phyloP scores from a whole-genome alignment of 306 rosid species.

The Lotus japonicus region DNA sequence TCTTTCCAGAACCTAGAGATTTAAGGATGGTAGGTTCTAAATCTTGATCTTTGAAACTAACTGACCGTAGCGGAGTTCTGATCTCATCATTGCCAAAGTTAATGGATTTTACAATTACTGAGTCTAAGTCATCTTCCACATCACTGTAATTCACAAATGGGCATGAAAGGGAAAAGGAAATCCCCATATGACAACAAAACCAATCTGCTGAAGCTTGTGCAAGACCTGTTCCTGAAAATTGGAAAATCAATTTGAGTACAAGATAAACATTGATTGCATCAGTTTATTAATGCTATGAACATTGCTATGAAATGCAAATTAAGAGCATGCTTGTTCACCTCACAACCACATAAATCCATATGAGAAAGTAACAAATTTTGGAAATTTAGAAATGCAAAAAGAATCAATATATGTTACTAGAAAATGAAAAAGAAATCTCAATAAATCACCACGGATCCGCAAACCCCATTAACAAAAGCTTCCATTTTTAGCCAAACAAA shows the following conservation, averaged over 20 bases:
- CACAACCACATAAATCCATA: slow-evolving; percentile 3
- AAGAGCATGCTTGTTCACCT: background rate
- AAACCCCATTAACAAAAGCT: slow-evolving; percentile 2
- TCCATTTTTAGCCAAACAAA: slow-evolving; percentile 2
- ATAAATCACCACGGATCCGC: slow-evolving; percentile 26
- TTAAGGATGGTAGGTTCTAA: slow-evolving; percentile 55
- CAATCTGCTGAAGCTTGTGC: slow-evolving; percentile 17
- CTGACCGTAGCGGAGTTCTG: slow-evolving; percentile 55
- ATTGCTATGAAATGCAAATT: background rate
- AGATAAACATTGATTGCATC: background rate
- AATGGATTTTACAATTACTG: slow-evolving; percentile 62
- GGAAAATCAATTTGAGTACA: slow-evolving; percentile 16
- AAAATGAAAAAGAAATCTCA: too few relatives aligned
- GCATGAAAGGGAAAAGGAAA: slow-evolving; percentile 65
- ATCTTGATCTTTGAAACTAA: slow-evolving; percentile 61
- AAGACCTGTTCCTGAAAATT: slow-evolving; percentile 36
- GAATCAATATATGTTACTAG: too few relatives aligned
- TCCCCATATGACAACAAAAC: slow-evolving; percentile 57
- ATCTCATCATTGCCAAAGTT: slow-evolving; percentile 49
- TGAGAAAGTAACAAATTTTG: background rate
- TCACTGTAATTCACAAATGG: slow-evolving; percentile 58
- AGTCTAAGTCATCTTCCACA: slow-evolving; percentile 54
- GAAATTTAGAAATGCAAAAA: too few relatives aligned
- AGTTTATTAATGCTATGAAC: background rate
- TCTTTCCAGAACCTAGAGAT: slow-evolving; percentile 62